phyloP scores from a whole-genome alignment of 1,284 basidiomycete genomes.

The Rhodotorula sp. region DNA sequence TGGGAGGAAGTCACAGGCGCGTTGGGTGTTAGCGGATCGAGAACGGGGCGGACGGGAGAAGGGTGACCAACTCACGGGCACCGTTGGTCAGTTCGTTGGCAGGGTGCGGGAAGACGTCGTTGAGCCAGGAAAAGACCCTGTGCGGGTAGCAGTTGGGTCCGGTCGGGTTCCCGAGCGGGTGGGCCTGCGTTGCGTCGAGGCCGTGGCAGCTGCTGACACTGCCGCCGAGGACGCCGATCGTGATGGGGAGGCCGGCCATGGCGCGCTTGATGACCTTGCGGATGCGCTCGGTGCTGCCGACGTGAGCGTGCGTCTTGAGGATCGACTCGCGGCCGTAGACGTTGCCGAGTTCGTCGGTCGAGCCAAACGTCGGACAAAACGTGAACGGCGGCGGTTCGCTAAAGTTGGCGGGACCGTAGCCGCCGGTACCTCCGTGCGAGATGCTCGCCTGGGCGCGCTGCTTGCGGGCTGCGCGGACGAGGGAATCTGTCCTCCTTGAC shows the following conservation, averaged over 20 bases:
- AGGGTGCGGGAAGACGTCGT: constrained; percentile 87
- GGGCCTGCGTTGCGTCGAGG: constrained; percentile 61
- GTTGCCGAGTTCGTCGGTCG: constrained; percentile 70
- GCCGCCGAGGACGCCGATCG: constrained; percentile 85
- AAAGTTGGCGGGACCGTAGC: constrained; percentile 44
- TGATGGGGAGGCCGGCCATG: constrained; percentile 78
- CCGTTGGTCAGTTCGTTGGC: constrained; percentile 93
- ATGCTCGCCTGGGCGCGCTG: constrained; percentile 35
- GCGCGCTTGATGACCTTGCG: constrained; percentile 81
- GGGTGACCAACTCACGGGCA: constrained; percentile 54
- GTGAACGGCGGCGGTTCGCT: constrained; percentile 68
- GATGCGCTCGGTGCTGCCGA: constrained; percentile 78
- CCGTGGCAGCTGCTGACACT: constrained; percentile 94
- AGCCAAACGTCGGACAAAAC: constrained; percentile 85
- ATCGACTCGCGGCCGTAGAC: constrained; percentile 77
- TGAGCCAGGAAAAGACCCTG: constrained; percentile 92
- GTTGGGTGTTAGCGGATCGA: not conserved
- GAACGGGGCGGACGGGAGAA: not conserved
- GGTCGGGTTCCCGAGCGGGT: constrained; percentile 67
- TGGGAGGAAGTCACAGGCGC: constrained; percentile 11
- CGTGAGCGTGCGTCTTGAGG: constrained; percentile 71
- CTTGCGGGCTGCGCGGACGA: constrained; percentile 34
- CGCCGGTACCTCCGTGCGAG: constrained; percentile 41
- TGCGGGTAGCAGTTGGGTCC: constrained; percentile 83
- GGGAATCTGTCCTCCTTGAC: constrained; percentile 35